Evolutionary conservation across 2,329 filamentous ascomycete species (phyloP).

Genomic region (Tolypocladium album): DNA sequence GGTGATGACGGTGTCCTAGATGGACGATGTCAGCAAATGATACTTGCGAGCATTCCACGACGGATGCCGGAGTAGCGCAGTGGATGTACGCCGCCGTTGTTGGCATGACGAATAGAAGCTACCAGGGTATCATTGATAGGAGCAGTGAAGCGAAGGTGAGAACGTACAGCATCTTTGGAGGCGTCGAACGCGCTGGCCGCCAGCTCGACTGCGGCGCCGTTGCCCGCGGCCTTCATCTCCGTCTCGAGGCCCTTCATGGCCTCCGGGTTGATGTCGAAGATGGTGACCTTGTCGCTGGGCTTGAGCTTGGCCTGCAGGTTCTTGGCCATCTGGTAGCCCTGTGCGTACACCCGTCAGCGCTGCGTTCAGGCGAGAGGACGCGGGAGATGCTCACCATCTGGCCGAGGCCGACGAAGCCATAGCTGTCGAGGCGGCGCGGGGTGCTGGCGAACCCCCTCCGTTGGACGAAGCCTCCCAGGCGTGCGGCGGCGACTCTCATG

Average conservation of each 20-base stretch:
- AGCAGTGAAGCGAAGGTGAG: background rate
- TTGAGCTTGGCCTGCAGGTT: constrained; percentile 48
- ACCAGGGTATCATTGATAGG: no score
- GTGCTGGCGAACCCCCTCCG: constrained; percentile 41
- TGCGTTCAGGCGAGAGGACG: background rate
- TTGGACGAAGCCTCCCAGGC: constrained; percentile 20
- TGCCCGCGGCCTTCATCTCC: constrained; percentile 32
- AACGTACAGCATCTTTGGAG: constrained; percentile 40
- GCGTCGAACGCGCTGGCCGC: constrained; percentile 36
- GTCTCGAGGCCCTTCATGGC: constrained; percentile 34
- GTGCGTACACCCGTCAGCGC: constrained; percentile 4
- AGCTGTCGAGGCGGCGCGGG: constrained; percentile 35
- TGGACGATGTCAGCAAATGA: background rate
- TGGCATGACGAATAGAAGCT: no score
- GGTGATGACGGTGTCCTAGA: constrained; percentile 74
- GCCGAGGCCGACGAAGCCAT: constrained; percentile 49
- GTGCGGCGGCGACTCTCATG: constrained; percentile 11
- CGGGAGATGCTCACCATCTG: constrained; percentile 42
- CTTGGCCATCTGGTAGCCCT: constrained; percentile 54
- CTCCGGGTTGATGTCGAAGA: constrained; percentile 47
- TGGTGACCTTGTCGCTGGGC: constrained; percentile 36
- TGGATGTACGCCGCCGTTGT: no score
- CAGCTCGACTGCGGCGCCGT: constrained; percentile 35
- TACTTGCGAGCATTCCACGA: background rate
- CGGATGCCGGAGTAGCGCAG: no score